phyloP scores from a whole-genome alignment of 768 basidiomycete species.

The Rubroboletus satanas region DNA sequence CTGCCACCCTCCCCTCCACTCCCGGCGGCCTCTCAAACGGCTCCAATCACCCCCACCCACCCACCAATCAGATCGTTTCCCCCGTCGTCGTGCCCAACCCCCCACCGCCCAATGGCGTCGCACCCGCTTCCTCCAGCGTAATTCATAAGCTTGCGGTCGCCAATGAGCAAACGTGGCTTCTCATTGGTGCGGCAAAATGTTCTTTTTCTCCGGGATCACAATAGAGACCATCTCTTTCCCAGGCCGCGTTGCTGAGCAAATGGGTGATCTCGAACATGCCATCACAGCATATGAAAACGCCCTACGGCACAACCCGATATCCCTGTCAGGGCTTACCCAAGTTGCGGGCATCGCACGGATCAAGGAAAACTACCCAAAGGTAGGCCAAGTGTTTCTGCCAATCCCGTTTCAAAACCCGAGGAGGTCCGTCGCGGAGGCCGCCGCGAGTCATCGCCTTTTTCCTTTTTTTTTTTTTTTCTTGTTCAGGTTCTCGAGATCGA shows the following conservation, averaged over 20 bases:
- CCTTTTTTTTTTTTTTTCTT: slow-evolving; percentile 10
- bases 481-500: slow-evolving; percentile 16
- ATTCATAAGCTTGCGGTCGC: slow-evolving; percentile 78
- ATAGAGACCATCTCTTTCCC: slow-evolving; percentile 25
- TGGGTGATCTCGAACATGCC: slow-evolving; percentile 91
- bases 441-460: slow-evolving; percentile 17
- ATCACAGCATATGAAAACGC: slow-evolving; percentile 92
- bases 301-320: slow-evolving; percentile 90
- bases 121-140: slow-evolving; percentile 35
- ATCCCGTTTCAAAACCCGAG: slow-evolving; percentile 30
- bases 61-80: slow-evolving; percentile 39
- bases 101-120: slow-evolving; percentile 26
- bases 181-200: slow-evolving; percentile 63
- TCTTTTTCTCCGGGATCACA: neutral
- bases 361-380: slow-evolving; percentile 96
- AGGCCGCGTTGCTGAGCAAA: slow-evolving; percentile 95
- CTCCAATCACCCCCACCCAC: slow-evolving; percentile 35
- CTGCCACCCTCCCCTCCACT: slow-evolving; percentile 40
- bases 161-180: slow-evolving; percentile 93
- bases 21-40: slow-evolving; percentile 45
- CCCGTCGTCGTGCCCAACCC: slow-evolving; percentile 42
- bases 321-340: slow-evolving; percentile 85
- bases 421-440: slow-evolving; percentile 29
- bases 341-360: slow-evolving; percentile 96
- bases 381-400: slow-evolving; percentile 38